phyloP scores from a whole-genome alignment of 805 yeast genomes.

The Barnettozyma vustinii region DNA sequence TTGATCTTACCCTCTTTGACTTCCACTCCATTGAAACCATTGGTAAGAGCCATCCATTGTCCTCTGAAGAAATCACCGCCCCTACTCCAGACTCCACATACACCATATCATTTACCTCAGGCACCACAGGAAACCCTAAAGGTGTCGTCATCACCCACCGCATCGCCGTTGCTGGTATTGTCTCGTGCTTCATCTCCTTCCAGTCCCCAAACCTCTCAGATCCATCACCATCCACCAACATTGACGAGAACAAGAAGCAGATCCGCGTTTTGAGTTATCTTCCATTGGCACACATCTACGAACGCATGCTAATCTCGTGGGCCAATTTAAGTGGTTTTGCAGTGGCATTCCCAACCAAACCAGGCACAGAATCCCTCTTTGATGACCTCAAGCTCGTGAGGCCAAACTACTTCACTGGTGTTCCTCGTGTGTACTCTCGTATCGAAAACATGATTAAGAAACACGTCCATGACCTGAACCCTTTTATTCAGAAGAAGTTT shows the following conservation, averaged over 20 bases:
- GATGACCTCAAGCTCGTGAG: constrained; percentile 43
- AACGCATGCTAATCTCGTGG: constrained; percentile 37
- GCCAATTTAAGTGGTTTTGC: constrained; percentile 32
- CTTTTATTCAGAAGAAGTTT: constrained; percentile 13
- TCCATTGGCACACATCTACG: constrained; percentile 60
- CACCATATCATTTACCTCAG: constrained; percentile 60
- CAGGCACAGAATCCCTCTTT: constrained; percentile 36
- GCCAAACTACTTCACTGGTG: constrained; percentile 46
- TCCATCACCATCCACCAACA: constrained; percentile 1
- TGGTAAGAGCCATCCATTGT: constrained; percentile 32
- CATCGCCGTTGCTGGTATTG: constrained; percentile 38
- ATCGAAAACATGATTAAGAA: constrained; percentile 43
- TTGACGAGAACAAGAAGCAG: constrained; percentile 22
- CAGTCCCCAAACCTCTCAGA: constrained; percentile 5
- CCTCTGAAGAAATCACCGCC: constrained; percentile 19
- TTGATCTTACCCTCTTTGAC: constrained; percentile 31
- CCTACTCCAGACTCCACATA: constrained; percentile 37
- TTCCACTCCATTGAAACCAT: constrained; percentile 30
- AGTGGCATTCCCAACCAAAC: constrained; percentile 44
- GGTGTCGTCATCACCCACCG: constrained; percentile 49
- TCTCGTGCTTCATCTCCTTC: constrained; percentile 14
- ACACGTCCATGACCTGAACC: constrained; percentile 11
- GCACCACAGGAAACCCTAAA: constrained; percentile 63
- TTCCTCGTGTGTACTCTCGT: constrained; percentile 52
- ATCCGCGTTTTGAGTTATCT: constrained; percentile 34